Base-by-base conservation (phyloP, 1,139 yeast species). In the Saccharomyces hybrid region DNA sequence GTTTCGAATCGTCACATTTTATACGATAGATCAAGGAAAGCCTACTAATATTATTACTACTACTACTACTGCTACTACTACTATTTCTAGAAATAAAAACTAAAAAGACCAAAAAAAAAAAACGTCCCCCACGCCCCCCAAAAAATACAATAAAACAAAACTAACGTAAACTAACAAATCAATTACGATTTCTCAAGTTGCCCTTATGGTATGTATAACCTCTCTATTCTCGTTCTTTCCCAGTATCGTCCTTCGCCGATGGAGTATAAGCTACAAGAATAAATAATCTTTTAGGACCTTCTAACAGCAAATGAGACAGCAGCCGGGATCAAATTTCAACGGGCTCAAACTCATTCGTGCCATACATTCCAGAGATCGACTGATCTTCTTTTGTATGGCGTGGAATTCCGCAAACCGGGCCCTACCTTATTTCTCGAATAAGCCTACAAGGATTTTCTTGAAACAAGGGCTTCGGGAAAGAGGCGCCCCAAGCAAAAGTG, bases 381-480 rank as follows among this genome's bases (percentile, higher is more conserved):
- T 19, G 11, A 38, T 38, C 44, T 19, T 24, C n/a, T 21, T 16
- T 16, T 38, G 19, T 38, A 19, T 38, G 24, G 44, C 7, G 19
- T 16, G 44, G 44, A 38, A 4, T 38, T 38, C 19, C 12, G 4
- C n/a, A 16, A 2, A 38, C 24, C 19, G 16, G 44, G 4, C 44
- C 44, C 44, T 38, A 38, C 26, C 44, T 38, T 38, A 38, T 38
- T 38, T 38, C 44, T 38, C 24, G 44, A 38, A 38, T 38, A 9
- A 2, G 24, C 44, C 44, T 38, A 38, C 5, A 16, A 9, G 44
- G 44, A 38, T 38, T 16, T 19, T 38, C 44, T 16, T 19, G 44
- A 38, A 38, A 38, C 26, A 38, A 38, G 44, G 44, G 44, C 44
- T 38, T 38, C 44, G 44, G 44, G n/a, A 38, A 38, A 38, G 44